Base-by-base conservation (phyloP, 495 filamentous ascomycete species). In the Diplogelasinospora grovesii region DNA sequence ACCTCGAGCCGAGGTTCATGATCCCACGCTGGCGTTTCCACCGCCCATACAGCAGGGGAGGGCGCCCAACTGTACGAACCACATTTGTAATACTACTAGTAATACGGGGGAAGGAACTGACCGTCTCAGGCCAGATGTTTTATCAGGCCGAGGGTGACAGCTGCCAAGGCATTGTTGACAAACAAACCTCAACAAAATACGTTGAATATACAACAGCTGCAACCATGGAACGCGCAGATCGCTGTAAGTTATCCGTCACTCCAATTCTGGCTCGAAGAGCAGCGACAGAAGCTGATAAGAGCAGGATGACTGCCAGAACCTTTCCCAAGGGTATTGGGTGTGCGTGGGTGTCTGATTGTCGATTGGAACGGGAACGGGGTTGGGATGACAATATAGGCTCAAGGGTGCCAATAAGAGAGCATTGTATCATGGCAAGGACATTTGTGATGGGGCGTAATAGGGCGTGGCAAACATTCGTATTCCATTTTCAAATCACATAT, bases 291-390 rank as follows among this genome's bases (percentile, higher is more conserved):
- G 36, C 22, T 26, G 7, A 39, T 13, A 9, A n/a, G 18, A 15
- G 13, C 36, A 39, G 27, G 38, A 14, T n/a, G 38, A 41, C 18
- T 41, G 38, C 19, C 44, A 47, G 16, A 38, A 38, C 11, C 38
- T 47, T 22, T 36, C 31, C 31, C 38, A 41, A 19, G 44, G 35
- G 8, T n/a, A 47, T 14, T 47, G 38, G 44, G 26, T 41, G 6
- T 47, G 44, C 8, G 44, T 47, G 2, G 44, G 44, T 8, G 15
- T 41, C 6, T 47, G 20, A 41, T 6, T 33, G 7, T 26, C 6
- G 7, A 26, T 26, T 26, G n/a, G n/a, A n/a, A n/a, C n/a, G n/a
- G n/a, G n/a, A n/a, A n/a, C n/a, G n/a, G n/a, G n/a, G n/a, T n/a
- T n/a, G n/a, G n/a, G n/a, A n/a, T n/a, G n/a, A n/a, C n/a, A n/a